Evolutionary conservation across 768 basidiomycete species (phyloP).

Genomic region (Russula dissimulans): DNA sequence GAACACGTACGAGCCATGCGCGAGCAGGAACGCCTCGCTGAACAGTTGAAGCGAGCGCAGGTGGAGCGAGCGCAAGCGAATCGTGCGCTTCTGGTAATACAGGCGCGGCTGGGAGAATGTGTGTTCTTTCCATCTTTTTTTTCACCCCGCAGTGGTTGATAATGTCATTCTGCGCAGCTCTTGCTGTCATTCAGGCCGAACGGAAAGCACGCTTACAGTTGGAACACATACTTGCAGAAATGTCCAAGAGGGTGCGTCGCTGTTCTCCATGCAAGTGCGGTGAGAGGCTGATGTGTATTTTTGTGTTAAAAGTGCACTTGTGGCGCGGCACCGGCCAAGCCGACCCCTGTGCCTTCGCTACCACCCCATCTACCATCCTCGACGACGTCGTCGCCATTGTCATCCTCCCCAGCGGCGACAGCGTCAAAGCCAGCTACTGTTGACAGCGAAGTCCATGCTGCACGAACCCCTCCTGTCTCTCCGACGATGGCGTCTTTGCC

Average conservation of each 20-base stretch:
- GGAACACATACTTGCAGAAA: slow-evolving; percentile 1
- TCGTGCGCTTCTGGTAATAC: neutral
- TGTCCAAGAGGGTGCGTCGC: neutral
- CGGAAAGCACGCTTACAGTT: neutral
- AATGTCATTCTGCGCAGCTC: neutral
- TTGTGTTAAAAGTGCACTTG: slow-evolving; percentile 5
- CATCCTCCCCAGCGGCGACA: neutral
- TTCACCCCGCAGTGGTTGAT: neutral
- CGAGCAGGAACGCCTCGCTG: slow-evolving; percentile 2
- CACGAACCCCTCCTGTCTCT: neutral
- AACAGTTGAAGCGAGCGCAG: neutral
- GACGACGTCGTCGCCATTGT: neutral
- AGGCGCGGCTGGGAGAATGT: slow-evolving; percentile 1
- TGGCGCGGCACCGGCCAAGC: neutral
- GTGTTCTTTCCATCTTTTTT: neutral
- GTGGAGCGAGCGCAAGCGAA: neutral
- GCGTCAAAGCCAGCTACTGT: neutral
- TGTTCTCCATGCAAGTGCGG: neutral
- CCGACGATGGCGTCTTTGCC: neutral
- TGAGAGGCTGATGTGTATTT: neutral
- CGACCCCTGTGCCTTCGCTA: neutral
- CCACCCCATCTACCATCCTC: neutral
- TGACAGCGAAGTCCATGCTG: neutral
- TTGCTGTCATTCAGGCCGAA: neutral
- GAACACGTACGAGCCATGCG: neutral